Evolutionary conservation across 768 basidiomycete species (phyloP).

Genomic region (Hypholoma sublateritium): DNA sequence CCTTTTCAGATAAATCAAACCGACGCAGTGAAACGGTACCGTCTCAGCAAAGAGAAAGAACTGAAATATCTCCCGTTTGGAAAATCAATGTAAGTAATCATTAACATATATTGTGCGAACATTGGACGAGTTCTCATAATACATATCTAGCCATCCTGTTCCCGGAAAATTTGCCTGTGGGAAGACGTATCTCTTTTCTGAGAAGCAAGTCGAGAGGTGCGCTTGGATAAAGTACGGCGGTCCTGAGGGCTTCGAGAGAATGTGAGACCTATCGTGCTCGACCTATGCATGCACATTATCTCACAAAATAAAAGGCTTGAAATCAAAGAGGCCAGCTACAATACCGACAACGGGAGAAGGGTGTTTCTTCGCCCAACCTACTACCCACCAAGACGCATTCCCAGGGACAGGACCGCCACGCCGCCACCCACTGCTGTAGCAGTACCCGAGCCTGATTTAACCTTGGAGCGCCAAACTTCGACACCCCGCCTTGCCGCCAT

Average conservation of each 20-base stretch:
- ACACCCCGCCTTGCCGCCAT: background rate
- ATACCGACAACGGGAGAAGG: background rate
- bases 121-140: background rate
- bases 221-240: constrained; percentile 1
- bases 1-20: too few relatives aligned
- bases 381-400: too few relatives aligned
- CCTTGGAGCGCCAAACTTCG: background rate
- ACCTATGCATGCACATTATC: background rate
- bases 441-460: background rate
- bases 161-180: too few relatives aligned
- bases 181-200: background rate
- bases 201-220: background rate
- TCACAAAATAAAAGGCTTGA: background rate
- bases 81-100: too few relatives aligned
- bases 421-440: too few relatives aligned
- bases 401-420: too few relatives aligned
- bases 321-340: background rate
- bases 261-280: background rate
- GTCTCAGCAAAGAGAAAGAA: too few relatives aligned
- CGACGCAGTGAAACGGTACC: too few relatives aligned
- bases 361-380: too few relatives aligned
- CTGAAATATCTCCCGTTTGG: too few relatives aligned
- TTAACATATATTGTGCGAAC: background rate
- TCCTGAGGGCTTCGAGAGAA: background rate
- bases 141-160: background rate